phyloP scores from a whole-genome alignment of 257 asterid species.

The Salvia splendens region DNA sequence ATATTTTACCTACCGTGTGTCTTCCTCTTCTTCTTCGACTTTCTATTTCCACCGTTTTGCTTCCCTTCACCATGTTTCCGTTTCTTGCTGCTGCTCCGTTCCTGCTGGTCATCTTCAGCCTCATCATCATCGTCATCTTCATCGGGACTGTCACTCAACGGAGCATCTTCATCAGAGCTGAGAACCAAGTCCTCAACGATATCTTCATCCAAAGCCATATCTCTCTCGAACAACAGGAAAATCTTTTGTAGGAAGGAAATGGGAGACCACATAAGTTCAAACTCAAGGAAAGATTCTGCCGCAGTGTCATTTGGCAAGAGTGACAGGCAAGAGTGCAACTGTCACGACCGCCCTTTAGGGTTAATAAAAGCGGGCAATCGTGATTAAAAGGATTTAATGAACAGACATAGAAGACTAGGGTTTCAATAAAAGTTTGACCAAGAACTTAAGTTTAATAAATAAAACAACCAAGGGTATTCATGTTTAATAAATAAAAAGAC shows the following conservation, averaged over 20 bases:
- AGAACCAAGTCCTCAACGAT: slow-evolving; percentile 74
- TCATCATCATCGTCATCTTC: slow-evolving; percentile 43
- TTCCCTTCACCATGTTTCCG: slow-evolving; percentile 38
- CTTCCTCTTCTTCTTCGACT: slow-evolving; percentile 64
- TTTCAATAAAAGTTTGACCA: no score
- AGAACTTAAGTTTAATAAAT: no score
- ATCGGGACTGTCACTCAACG: slow-evolving; percentile 33
- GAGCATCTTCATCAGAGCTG: slow-evolving; percentile 77
- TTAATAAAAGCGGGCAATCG: slow-evolving; percentile 57
- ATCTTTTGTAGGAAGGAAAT: neutral
- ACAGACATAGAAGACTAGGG: no score
- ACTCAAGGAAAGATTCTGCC: slow-evolving; percentile 66
- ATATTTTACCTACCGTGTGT: slow-evolving; percentile 24
- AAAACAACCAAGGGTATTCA: no score
- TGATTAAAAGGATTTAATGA: slow-evolving; percentile 24
- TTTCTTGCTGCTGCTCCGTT: slow-evolving; percentile 37
- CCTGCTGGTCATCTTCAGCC: slow-evolving; percentile 28
- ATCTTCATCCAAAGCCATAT: slow-evolving; percentile 58
- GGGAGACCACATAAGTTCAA: neutral
- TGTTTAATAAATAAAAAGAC: no score
- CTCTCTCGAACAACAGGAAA: neutral
- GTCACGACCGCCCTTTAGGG: slow-evolving; percentile 62
- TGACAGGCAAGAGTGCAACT: slow-evolving; percentile 71
- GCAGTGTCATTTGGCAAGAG: slow-evolving; percentile 74
- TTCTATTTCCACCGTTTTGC: slow-evolving; percentile 40